These are phyloP conservation scores for Streptanthus diversifolius DNA, from an alignment of 345 rosid species.

Conservation along the genomic window DNA sequence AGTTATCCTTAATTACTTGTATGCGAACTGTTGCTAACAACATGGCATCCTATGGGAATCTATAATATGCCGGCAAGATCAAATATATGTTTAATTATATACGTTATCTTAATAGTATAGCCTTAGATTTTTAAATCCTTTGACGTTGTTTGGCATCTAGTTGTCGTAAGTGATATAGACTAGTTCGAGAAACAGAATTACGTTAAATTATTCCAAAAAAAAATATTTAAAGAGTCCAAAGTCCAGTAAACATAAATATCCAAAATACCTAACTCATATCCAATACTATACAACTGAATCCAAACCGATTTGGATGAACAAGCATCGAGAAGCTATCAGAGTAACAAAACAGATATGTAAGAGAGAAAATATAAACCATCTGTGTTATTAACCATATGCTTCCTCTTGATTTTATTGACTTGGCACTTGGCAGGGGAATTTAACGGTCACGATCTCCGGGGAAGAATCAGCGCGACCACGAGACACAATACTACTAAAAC, in stretches of 20 bases:
- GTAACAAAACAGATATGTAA: slow-evolving; percentile 1
- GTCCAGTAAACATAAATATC: neutral
- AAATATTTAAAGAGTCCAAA: neutral
- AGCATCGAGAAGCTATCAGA: neutral
- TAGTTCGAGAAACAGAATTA: neutral
- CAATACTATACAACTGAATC: neutral
- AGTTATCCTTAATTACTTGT: neutral
- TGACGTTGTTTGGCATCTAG: neutral
- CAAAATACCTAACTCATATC: neutral
- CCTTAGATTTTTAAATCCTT: neutral
- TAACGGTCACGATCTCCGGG: slow-evolving; percentile 40
- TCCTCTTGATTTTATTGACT: neutral
- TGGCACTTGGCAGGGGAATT: neutral
- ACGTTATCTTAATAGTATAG: neutral
- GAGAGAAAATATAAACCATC: neutral
- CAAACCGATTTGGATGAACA: neutral
- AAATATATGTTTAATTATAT: neutral
- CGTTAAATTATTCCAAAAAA: neutral
- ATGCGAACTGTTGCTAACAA: neutral
- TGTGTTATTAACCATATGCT: neutral
- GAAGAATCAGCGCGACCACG: slow-evolving; percentile 47
- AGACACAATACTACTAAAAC: slow-evolving; percentile 58
- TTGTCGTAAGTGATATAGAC: too few relatives aligned
- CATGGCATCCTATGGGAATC: slow-evolving; percentile 7
- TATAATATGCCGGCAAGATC: neutral